Percentiles rank a stretch among this genome's conserved stretches.
phyloP scores from a whole-genome alignment of 441 rosid species.

The Dalechampia spathulata region DNA sequence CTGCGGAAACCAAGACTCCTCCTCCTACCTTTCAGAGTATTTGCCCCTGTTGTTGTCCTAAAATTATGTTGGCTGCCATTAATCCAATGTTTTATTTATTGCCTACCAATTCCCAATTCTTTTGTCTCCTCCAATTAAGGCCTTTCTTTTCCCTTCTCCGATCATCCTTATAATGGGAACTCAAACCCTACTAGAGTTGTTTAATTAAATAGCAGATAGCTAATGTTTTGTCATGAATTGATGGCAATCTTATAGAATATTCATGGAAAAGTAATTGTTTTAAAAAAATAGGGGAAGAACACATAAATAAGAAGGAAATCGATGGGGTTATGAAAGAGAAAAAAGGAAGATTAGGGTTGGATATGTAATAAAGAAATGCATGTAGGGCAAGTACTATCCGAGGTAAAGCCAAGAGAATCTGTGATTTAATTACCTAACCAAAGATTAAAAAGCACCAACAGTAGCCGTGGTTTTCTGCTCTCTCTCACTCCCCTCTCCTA shows the following conservation, averaged over 20 bases:
- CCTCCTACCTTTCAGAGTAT: not conserved
- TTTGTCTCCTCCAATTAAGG: no score
- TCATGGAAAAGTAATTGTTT: not conserved
- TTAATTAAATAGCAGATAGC: no score
- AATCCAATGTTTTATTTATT: no score
- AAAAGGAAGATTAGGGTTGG: constrained; percentile 4
- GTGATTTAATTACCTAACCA: constrained; percentile 23
- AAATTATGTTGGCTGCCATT: not conserved
- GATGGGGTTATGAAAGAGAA: no score
- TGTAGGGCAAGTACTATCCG: constrained; percentile 28
- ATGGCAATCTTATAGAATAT: no score
- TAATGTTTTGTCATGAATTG: no score
- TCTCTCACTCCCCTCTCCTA: not conserved
- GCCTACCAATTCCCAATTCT: no score
- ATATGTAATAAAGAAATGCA: constrained; percentile 39
- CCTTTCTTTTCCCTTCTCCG: no score
- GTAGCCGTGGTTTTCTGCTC: constrained; percentile 31
- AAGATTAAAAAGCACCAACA: constrained; percentile 15
- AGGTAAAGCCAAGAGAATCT: constrained; percentile 8
- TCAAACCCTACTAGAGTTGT: no score
- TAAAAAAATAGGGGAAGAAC: not conserved
- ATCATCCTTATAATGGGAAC: no score
- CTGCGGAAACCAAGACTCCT: not conserved
- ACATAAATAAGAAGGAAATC: not conserved
- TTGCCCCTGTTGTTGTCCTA: not conserved